Conservation (phyloP, 352 stramenopile species). For the Peronospora farinosa region DNA sequence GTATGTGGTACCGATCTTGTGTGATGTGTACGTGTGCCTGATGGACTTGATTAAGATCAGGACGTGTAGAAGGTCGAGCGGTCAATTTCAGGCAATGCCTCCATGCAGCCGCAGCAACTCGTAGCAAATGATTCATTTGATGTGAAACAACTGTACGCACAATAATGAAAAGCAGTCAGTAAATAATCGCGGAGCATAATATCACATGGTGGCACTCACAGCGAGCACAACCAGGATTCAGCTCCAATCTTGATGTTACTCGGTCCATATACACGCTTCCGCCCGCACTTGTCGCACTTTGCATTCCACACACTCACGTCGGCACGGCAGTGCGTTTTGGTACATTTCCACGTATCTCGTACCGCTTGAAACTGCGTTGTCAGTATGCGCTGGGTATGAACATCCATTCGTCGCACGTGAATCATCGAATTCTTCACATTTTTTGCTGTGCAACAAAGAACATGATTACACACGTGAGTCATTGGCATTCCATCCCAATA, state of each 20-base stretch:
- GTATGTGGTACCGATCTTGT: background rate
- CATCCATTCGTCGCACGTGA: constrained; percentile 39
- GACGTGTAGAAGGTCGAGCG: constrained; percentile 30
- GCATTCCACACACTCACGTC: constrained; percentile 63
- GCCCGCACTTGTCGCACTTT: constrained; percentile 42
- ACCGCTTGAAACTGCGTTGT: constrained; percentile 36
- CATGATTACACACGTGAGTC: background rate
- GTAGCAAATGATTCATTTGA: constrained; percentile 36
- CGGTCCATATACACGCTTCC: constrained; percentile 42
- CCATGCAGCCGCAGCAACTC: constrained; percentile 38
- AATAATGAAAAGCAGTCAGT: constrained; percentile 11
- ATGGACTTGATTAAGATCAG: constrained; percentile 4
- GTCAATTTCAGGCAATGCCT: constrained; percentile 31
- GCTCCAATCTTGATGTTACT: constrained; percentile 41
- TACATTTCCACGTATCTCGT: constrained; percentile 54
- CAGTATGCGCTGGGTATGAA: constrained; percentile 39
- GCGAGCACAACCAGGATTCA: constrained; percentile 59
- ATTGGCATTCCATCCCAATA: background rate
- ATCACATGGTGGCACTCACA: constrained; percentile 31
- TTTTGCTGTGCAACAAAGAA: constrained; percentile 30
- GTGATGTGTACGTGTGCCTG: background rate
- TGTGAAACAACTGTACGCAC: constrained; percentile 39
- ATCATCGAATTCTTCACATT: constrained; percentile 59
- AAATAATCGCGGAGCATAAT: background rate
- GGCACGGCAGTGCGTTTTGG: constrained; percentile 30